Conservation (phyloP, 306 rosid genomes). For the Datisca glomerata region DNA sequence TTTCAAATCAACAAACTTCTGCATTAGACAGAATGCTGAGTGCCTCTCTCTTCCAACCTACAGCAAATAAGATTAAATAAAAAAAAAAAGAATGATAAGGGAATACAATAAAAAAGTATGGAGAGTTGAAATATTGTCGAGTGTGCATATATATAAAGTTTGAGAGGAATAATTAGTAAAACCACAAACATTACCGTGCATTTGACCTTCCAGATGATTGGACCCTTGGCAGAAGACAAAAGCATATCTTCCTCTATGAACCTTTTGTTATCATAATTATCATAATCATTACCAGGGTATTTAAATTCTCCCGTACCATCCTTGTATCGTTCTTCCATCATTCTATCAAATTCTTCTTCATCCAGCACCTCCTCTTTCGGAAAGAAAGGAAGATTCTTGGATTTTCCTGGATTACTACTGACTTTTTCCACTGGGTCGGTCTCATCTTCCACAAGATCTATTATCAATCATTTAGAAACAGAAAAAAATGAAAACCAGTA, state of each 20-base stretch:
- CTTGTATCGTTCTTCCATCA: conserved; percentile 58
- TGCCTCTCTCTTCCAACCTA: conserved; percentile 94
- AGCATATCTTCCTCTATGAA: conserved; percentile 23
- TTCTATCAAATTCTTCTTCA: conserved; percentile 69
- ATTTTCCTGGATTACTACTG: conserved; percentile 28
- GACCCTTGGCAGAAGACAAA: conserved; percentile 24
- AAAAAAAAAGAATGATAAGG: conserved; percentile 6
- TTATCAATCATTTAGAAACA: background rate
- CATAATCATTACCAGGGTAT: conserved; percentile 53
- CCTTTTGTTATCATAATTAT: conserved; percentile 56
- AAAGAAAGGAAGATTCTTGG: conserved; percentile 24
- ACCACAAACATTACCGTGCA: conserved; percentile 59
- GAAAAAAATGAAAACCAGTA: conserved; percentile 9
- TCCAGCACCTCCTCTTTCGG: conserved; percentile 79
- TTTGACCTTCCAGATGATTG: conserved; percentile 85
- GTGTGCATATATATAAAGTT: too few relatives aligned
- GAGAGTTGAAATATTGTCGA: background rate
- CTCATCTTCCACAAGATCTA: conserved; percentile 56
- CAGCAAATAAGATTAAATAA: conserved; percentile 6
- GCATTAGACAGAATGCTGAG: conserved; percentile 81
- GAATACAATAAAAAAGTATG: conserved; percentile 2
- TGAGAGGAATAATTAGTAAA: too few relatives aligned
- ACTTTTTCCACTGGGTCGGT: conserved; percentile 18
- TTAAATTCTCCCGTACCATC: conserved; percentile 21
- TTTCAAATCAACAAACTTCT: conserved; percentile 76